These are phyloP conservation scores for Colletotrichum echinochloae DNA, from an alignment of 2,329 filamentous ascomycete species.

Conservation along the genomic window DNA sequence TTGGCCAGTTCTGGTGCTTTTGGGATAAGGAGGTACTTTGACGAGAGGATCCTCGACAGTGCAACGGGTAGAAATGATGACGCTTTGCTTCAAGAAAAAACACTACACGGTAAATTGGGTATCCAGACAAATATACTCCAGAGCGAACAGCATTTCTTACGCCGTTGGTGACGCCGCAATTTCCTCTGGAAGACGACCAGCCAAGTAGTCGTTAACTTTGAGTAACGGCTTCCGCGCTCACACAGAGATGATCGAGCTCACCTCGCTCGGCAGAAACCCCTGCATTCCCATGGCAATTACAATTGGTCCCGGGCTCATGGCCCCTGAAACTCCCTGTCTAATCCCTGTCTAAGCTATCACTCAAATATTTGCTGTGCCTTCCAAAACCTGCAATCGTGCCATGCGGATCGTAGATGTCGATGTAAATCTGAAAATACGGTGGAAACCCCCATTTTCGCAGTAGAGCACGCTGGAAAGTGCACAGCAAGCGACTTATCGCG, in stretches of 20 bases:
- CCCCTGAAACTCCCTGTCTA: conserved; percentile 38
- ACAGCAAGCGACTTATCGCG: conserved; percentile 9
- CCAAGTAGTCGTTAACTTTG: conserved; percentile 43
- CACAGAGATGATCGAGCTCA: conserved; percentile 35
- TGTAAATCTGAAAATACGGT: conserved; percentile 6
- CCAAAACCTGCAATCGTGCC: conserved; percentile 16
- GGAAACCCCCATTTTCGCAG: neutral
- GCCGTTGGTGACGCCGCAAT: conserved; percentile 3
- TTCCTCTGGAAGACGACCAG: neutral
- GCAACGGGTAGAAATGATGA: neutral
- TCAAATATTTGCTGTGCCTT: conserved; percentile 27
- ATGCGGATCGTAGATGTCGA: conserved; percentile 18
- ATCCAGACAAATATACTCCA: conserved; percentile 17
- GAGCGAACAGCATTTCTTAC: conserved; percentile 18
- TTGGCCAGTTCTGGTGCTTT: conserved; percentile 40
- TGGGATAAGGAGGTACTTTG: conserved; percentile 42
- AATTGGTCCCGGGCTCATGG: conserved; percentile 27
- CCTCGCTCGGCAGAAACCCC: conserved; percentile 34
- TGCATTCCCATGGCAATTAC: conserved; percentile 36
- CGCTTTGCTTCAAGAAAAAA: neutral
- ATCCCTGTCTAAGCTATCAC: conserved; percentile 35
- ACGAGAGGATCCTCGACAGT: neutral
- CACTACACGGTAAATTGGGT: conserved; percentile 27
- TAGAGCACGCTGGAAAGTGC: neutral
- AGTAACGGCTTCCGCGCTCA: conserved; percentile 43